A percentile compares a stretch with the other conserved stretches of the same genome.
Conservation (phyloP, 2,329 filamentous ascomycete genomes). For the Hymenoscyphus fraxineus region DNA sequence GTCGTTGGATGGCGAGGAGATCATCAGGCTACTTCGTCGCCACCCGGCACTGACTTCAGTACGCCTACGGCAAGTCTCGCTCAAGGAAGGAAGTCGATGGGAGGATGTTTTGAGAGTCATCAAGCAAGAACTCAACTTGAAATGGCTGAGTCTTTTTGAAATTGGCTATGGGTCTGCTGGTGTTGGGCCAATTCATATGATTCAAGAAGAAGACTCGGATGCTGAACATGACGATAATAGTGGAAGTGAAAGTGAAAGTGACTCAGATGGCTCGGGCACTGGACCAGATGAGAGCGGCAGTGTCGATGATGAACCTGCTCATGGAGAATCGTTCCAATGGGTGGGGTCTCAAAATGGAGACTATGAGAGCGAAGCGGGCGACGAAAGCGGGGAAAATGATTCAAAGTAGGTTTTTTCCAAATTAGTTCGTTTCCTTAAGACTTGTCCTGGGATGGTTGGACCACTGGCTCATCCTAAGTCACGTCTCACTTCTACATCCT, state of each 20-base stretch:
- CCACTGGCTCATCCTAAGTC: too few relatives aligned
- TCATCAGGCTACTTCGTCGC: conserved; percentile 52
- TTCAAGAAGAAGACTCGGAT: conserved; percentile 39
- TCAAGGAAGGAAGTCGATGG: conserved; percentile 59
- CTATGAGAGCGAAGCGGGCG: conserved; percentile 33
- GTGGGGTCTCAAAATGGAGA: background rate
- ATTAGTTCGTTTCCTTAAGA: too few relatives aligned
- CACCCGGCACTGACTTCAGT: conserved; percentile 57
- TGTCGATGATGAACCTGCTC: background rate
- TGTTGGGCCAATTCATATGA: conserved; percentile 39
- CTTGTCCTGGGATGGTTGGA: too few relatives aligned
- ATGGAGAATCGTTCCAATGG: background rate
- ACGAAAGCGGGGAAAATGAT: conserved; percentile 30
- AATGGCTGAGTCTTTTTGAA: conserved; percentile 59
- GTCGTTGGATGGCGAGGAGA: conserved; percentile 57
- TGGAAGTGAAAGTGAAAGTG: conserved; percentile 21
- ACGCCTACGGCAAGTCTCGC: conserved; percentile 55
- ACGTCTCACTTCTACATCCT: too few relatives aligned
- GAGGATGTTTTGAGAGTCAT: conserved; percentile 55
- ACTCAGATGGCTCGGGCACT: background rate
- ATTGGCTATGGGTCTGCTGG: conserved; percentile 50
- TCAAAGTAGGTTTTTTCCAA: background rate
- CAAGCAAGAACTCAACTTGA: conserved; percentile 53
- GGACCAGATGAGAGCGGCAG: conserved; percentile 18
- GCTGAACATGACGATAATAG: conserved; percentile 36